Evolutionary conservation across 2,329 filamentous ascomycete species (phyloP).

Genomic region (Aaosphaeria arxii): DNA sequence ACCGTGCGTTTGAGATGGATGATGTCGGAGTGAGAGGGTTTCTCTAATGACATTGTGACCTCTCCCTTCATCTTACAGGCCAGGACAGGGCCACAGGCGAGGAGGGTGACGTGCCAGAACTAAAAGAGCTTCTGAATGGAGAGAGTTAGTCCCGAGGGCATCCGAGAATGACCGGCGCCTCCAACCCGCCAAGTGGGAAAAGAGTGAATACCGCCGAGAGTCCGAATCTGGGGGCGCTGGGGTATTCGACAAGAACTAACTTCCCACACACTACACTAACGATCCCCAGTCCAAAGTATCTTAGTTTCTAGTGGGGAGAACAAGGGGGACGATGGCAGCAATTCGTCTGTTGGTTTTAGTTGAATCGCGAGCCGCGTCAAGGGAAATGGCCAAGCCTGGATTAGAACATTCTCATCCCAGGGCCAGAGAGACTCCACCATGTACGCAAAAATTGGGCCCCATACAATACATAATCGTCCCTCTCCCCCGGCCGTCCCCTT

Average conservation of each 20-base stretch:
- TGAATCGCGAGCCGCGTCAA: slow-evolving; percentile 23
- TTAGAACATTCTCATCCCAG: slow-evolving; percentile 8
- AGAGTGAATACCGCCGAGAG: slow-evolving; percentile 25
- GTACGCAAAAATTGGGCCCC: slow-evolving; percentile 15
- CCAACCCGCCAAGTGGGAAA: slow-evolving; percentile 12
- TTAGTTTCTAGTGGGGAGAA: no score
- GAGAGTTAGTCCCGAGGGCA: slow-evolving; percentile 18
- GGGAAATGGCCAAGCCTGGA: slow-evolving; percentile 29
- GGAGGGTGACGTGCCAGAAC: no score
- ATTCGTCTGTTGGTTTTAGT: no score
- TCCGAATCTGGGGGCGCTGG: slow-evolving; percentile 36
- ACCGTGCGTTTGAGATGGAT: no score
- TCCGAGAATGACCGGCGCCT: slow-evolving; percentile 30
- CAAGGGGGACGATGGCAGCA: no score
- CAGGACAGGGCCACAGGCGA: no score
- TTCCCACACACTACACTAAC: slow-evolving; percentile 16
- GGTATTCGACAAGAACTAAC: slow-evolving; percentile 33
- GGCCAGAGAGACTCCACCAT: slow-evolving; percentile 25
- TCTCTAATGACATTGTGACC: no score
- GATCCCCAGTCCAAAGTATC: no score
- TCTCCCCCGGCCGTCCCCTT: slow-evolving; percentile 21
- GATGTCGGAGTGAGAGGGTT: no score
- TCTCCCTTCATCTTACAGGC: no score
- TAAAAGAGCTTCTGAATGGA: no score
- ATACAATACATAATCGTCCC: slow-evolving; percentile 29